Percentiles rank a stretch among this genome's conserved stretches.
These are phyloP conservation scores for Pueraria montana DNA, from an alignment of 306 rosid species.

Conservation along the genomic window DNA sequence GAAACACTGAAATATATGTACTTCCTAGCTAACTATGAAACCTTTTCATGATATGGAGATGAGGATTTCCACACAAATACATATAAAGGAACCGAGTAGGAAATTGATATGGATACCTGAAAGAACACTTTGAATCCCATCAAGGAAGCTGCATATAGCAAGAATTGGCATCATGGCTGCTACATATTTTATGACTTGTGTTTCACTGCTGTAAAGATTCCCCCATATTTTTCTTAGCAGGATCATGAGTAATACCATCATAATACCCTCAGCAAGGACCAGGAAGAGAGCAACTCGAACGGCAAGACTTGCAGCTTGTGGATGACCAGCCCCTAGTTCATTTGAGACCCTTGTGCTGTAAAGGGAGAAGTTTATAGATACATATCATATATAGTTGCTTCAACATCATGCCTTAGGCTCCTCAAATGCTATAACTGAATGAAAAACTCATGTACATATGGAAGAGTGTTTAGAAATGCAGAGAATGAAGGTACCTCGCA, in stretches of 20 bases:
- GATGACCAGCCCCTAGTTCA: constrained; percentile 46
- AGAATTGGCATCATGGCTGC: constrained; percentile 54
- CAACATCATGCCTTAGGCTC: background rate
- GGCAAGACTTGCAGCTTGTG: constrained; percentile 40
- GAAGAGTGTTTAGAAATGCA: background rate
- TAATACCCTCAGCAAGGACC: constrained; percentile 33
- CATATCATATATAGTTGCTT: background rate
- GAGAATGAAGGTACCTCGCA: constrained; percentile 23
- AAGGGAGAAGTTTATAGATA: background rate
- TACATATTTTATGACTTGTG: constrained; percentile 53
- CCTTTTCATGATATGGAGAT: background rate
- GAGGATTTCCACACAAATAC: background rate
- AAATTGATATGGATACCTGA: constrained; percentile 36
- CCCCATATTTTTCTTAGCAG: constrained; percentile 69
- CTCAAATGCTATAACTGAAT: background rate
- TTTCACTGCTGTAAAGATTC: constrained; percentile 61
- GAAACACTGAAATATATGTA: background rate
- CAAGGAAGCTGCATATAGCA: constrained; percentile 43
- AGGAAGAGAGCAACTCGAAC: constrained; percentile 28
- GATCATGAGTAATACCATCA: constrained; percentile 54
- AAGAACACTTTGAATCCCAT: constrained; percentile 46
- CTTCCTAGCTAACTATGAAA: background rate
- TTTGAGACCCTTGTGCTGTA: constrained; percentile 59
- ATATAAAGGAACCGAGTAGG: background rate
- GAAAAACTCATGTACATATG: background rate